Evolutionary conservation across 495 filamentous ascomycete genomes (phyloP).

Genomic region (Neurospora sp.): DNA sequence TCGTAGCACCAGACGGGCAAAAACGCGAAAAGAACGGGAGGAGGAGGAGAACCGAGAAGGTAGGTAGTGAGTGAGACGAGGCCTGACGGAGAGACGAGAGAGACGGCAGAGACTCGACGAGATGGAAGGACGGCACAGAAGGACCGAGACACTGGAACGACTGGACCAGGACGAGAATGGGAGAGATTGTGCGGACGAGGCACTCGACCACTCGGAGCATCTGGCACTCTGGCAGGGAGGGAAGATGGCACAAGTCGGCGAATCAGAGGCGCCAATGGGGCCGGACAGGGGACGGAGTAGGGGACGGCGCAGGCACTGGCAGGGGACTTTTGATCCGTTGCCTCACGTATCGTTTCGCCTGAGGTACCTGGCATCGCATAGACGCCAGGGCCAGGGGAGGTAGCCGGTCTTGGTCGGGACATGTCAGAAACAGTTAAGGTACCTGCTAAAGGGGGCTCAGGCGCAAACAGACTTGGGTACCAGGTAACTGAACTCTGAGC

Average conservation of each 20-base stretch:
- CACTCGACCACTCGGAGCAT: neutral
- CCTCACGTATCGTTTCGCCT: constrained; percentile 10
- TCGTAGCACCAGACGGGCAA: neutral
- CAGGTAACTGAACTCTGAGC: neutral
- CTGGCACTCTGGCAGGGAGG: constrained; percentile 9
- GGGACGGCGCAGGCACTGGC: neutral
- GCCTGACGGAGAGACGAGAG: neutral
- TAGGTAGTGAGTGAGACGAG: constrained; percentile 2
- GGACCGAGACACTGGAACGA: constrained; percentile 6
- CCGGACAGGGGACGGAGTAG: constrained; percentile 2
- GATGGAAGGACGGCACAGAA: constrained; percentile 2
- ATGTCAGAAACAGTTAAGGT: constrained; percentile 3
- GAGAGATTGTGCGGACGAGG: constrained; percentile 17
- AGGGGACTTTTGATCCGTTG: constrained; percentile 7
- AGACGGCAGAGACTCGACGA: constrained; percentile 1
- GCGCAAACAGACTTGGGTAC: constrained; percentile 13
- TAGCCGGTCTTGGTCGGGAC: constrained; percentile 15
- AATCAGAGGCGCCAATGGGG: constrained; percentile 21
- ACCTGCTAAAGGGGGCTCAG: constrained; percentile 13
- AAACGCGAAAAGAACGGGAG: neutral
- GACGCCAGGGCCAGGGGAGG: constrained; percentile 5
- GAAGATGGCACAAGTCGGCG: constrained; percentile 8
- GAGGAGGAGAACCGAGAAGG: neutral
- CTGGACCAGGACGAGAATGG: constrained; percentile 4
- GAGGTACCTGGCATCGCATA: constrained; percentile 10